A percentile compares a stretch with the other conserved stretches of the same genome.
Conservation (phyloP, 2,329 filamentous ascomycete species). For the Penicillium palitans region DNA sequence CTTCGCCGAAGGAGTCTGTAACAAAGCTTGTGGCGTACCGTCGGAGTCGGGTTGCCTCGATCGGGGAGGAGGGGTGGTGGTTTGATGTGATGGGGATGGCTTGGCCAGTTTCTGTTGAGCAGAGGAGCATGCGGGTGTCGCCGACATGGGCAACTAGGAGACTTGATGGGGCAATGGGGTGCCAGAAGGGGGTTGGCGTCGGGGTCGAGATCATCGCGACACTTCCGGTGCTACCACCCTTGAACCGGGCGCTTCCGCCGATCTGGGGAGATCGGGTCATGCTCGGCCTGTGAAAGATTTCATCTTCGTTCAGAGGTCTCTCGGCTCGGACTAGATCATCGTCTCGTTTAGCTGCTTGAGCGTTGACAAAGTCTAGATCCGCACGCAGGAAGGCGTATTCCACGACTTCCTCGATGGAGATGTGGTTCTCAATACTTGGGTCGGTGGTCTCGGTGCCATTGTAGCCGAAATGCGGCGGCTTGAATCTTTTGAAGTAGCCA, state of each 20-base stretch:
- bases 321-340: conserved; percentile 71
- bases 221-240: conserved; percentile 90
- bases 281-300: conserved; percentile 70
- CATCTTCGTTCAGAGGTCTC: conserved; percentile 77
- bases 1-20: conserved; percentile 95
- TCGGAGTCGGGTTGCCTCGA: conserved; percentile 78
- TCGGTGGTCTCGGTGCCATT: conserved; percentile 28
- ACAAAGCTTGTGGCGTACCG: conserved; percentile 85
- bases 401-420: conserved; percentile 60
- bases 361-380: conserved; percentile 89
- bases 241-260: conserved; percentile 76
- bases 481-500: conserved; percentile 91
- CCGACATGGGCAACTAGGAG: conserved; percentile 87
- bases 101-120: conserved; percentile 77
- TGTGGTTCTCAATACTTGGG: conserved; percentile 34
- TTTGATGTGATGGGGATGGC: conserved; percentile 82
- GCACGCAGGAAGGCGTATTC: conserved; percentile 92
- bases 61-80: conserved; percentile 86
- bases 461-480: conserved; percentile 71
- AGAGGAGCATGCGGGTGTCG: conserved; percentile 87
- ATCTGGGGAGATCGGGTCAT: conserved; percentile 54
- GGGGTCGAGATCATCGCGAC: conserved; percentile 89
- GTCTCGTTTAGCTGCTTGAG: conserved; percentile 78
- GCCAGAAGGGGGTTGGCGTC: conserved; percentile 90
- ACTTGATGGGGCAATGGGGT: conserved; percentile 80